A percentile compares a stretch with the other conserved stretches of the same genome.
phyloP scores from a whole-genome alignment of 208 protist genomes.

The Leishmania arabica region DNA sequence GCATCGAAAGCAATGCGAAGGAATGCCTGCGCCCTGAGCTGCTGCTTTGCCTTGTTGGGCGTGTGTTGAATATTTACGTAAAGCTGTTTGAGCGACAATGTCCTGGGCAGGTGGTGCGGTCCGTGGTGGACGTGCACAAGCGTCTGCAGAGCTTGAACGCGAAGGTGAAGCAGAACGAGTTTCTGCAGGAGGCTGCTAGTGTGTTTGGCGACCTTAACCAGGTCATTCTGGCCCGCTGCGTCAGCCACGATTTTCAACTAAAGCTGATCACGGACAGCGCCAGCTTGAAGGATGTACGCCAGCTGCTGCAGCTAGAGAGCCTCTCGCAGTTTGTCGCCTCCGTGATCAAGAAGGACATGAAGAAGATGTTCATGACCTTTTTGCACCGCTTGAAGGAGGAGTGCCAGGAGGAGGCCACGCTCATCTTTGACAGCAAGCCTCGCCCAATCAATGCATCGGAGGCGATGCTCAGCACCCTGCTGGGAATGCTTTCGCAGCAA shows the following conservation, averaged over 20 bases:
- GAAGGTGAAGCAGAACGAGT: constrained; percentile 19
- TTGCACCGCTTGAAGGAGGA: constrained; percentile 77
- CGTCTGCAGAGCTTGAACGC: constrained; percentile 27
- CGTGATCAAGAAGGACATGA: constrained; percentile 75
- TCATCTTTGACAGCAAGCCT: constrained; percentile 36
- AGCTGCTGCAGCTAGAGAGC: constrained; percentile 64
- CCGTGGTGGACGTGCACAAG: constrained; percentile 57
- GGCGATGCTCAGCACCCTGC: constrained; percentile 61
- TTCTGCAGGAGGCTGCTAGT: constrained; percentile 43
- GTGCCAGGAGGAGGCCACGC: constrained; percentile 62
- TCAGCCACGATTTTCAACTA: constrained; percentile 85
- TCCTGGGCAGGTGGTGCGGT: constrained; percentile 50
- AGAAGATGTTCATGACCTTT: constrained; percentile 83
- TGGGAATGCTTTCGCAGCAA: constrained; percentile 71
- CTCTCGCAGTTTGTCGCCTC: constrained; percentile 61
- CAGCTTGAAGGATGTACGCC: constrained; percentile 63
- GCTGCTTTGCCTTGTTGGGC: constrained; percentile 66
- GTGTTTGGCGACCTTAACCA: constrained; percentile 71
- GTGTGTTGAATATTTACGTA: constrained; percentile 64
- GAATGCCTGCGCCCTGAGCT: constrained; percentile 35
- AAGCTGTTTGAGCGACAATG: constrained; percentile 64
- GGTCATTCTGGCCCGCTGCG: constrained; percentile 71
- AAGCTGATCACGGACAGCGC: constrained; percentile 69
- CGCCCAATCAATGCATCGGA: constrained; percentile 39
- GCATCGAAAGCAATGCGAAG: constrained; percentile 8